Percentiles rank a stretch among this genome's conserved stretches.
Evolutionary conservation across 2,329 filamentous ascomycete species (phyloP).

Genomic region (Lithohypha guttulata): DNA sequence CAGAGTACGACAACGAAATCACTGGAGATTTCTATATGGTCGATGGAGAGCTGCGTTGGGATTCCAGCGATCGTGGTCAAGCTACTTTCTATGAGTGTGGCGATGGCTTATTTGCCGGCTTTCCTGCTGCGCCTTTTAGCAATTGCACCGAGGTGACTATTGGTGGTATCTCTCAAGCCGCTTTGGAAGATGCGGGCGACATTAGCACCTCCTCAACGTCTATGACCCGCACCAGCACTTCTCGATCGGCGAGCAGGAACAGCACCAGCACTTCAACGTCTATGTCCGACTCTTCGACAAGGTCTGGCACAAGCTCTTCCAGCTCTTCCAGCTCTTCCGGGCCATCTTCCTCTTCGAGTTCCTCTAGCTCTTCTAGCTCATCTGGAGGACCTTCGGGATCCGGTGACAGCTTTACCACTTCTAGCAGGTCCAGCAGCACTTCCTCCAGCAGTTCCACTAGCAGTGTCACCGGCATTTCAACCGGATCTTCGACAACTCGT

Average conservation of each 20-base stretch:
- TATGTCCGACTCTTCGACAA: background rate
- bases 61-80: conserved; percentile 11
- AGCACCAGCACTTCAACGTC: conserved; percentile 7
- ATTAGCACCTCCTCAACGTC: background rate
- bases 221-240: conserved; percentile 1
- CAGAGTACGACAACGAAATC: conserved; percentile 13
- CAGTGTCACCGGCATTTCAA: background rate
- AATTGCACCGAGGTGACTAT: conserved; percentile 15
- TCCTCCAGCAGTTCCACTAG: conserved; percentile 3
- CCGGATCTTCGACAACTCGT: background rate
- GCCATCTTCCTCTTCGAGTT: background rate
- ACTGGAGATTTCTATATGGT: conserved; percentile 14
- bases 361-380: too few relatives aligned
- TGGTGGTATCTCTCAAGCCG: conserved; percentile 15
- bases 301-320: background rate
- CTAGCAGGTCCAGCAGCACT: conserved; percentile 4
- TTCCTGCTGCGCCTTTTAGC: conserved; percentile 11
- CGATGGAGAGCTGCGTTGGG: conserved; percentile 17
- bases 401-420: conserved; percentile 8
- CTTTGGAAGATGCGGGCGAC: conserved; percentile 10
- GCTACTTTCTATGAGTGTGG: conserved; percentile 17
- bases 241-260: background rate
- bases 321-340: background rate
- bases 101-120: conserved; percentile 16
- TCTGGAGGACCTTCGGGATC: too few relatives aligned